phyloP scores from a whole-genome alignment of 2,329 filamentous ascomycete genomes.

The Tolypocladium pustulatum region DNA sequence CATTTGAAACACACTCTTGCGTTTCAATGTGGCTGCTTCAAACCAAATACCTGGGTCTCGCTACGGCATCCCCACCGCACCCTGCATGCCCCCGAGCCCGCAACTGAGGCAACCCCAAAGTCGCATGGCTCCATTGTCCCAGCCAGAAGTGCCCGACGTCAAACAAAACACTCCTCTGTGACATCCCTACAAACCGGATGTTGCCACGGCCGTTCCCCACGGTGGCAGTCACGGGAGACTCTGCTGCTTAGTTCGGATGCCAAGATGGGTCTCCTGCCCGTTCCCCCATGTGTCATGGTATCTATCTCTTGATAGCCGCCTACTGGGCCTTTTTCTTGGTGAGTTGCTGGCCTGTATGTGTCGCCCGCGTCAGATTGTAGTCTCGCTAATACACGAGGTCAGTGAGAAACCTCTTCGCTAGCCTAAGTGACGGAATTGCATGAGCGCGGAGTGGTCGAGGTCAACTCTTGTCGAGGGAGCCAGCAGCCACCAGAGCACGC shows the following conservation, averaged over 20 bases:
- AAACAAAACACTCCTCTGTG: not conserved
- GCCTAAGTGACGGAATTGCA: not conserved
- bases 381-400: not conserved
- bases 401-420: not conserved
- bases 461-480: not conserved
- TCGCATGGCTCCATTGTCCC: not conserved
- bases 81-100: slow-evolving; percentile 1
- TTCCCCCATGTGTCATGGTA: not conserved
- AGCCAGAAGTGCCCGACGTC: not conserved
- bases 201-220: not conserved
- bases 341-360: not conserved
- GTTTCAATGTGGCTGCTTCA: slow-evolving; percentile 20
- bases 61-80: slow-evolving; percentile 2
- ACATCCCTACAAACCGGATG: slow-evolving; percentile 1
- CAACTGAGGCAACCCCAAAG: not conserved
- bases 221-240: not conserved
- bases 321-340: not conserved
- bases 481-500: not conserved
- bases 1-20: slow-evolving; percentile 7
- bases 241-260: slow-evolving; percentile 14
- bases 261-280: slow-evolving; percentile 7
- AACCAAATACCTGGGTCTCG: slow-evolving; percentile 17
- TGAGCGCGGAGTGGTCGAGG: not conserved
- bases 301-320: not conserved
- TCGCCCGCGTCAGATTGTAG: not conserved